Evolutionary conservation across 805 yeast species (phyloP).

Genomic region (Hanseniaspora jakobsenii): DNA sequence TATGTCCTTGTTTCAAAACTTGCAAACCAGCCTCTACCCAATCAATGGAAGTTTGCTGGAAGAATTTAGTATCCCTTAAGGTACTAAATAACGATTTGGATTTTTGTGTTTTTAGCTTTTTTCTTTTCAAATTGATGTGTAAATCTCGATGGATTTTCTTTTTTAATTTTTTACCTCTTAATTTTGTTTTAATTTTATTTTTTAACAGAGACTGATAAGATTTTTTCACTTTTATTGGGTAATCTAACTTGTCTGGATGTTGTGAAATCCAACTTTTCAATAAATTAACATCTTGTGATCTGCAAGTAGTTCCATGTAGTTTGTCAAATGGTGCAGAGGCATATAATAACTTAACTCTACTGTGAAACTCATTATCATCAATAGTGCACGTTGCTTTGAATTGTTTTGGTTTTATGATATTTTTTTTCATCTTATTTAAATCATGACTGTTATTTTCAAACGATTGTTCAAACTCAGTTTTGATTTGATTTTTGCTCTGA

Average conservation of each 20-base stretch:
- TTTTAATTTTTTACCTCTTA: constrained; percentile 38
- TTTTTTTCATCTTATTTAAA: too few species aligned
- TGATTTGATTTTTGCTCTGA: too few species aligned
- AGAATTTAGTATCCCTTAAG: constrained; percentile 68
- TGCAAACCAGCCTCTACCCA: constrained; percentile 99
- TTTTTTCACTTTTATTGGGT: constrained; percentile 66
- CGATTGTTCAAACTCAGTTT: too few species aligned
- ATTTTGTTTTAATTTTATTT: constrained; percentile 54
- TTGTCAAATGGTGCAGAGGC: constrained; percentile 80
- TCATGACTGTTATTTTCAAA: too few species aligned
- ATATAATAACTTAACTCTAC: constrained; percentile 56
- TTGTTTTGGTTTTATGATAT: constrained; percentile 23
- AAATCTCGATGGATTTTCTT: constrained; percentile 24
- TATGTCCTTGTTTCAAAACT: constrained; percentile 84
- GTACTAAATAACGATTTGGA: constrained; percentile 38
- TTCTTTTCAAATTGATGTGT: constrained; percentile 25
- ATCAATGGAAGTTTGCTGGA: constrained; percentile 82
- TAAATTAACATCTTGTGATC: constrained; percentile 85
- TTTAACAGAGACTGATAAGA: constrained; percentile 87
- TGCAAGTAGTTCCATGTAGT: constrained; percentile 54
- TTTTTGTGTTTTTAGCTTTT: constrained; percentile 26
- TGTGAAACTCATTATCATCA: too few species aligned
- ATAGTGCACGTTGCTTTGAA: too few species aligned
- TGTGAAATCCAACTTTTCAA: constrained; percentile 72
- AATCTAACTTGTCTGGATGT: constrained; percentile 43